Base-by-base conservation (phyloP, 371 early-diverging fungal genomes). In the Lichtheimia ramosa region DNA sequence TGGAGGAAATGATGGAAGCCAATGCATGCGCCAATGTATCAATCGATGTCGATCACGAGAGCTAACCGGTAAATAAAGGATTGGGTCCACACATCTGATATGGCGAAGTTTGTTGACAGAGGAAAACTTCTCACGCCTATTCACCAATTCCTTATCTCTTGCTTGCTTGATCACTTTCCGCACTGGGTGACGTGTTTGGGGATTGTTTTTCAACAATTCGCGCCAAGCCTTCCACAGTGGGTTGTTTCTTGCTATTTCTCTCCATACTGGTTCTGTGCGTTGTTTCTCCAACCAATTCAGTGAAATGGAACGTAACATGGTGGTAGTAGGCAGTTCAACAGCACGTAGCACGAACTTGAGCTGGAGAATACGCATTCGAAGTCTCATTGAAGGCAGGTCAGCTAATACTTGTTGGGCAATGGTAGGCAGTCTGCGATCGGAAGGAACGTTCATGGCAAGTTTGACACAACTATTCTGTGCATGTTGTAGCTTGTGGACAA, bases 401-500 rank as follows among this genome's bases (percentile, higher is more conserved):
- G 28, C 28, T 7, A 28, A 28, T 7, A 28, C 28, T 7, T 28
- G 28, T 6, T 28, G 34, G 2, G 27, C 21, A 3, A 50, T 14
- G 2, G 51, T 50, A 15, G 51, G 51, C 10, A 50, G 23, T 3
- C 23, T 2, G 5, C 25, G 18, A 7, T 34, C 20, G 0, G 28
- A 16, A 3, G 39, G 6, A 12, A 3, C 41, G 2, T 43, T 16
- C 46, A 65, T 61, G 1, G 25, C 14, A 1, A 58, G 63, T 10
- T 58, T 6, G 23, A 65, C 24, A 40, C 65, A 65, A 13, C 23
- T 20, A 28, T 41, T 24, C 20, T 59, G 68, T 0, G 50, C 48
- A 1, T 27, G 1, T 20, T 63, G 51, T 0, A 63, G 20, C 7
- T 1, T 1, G 34, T 59, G 40, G 24, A 23, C 1, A 15, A 41